Conservation (phyloP, 2,329 filamentous ascomycete genomes). For the Geoglossum cookeanum region DNA sequence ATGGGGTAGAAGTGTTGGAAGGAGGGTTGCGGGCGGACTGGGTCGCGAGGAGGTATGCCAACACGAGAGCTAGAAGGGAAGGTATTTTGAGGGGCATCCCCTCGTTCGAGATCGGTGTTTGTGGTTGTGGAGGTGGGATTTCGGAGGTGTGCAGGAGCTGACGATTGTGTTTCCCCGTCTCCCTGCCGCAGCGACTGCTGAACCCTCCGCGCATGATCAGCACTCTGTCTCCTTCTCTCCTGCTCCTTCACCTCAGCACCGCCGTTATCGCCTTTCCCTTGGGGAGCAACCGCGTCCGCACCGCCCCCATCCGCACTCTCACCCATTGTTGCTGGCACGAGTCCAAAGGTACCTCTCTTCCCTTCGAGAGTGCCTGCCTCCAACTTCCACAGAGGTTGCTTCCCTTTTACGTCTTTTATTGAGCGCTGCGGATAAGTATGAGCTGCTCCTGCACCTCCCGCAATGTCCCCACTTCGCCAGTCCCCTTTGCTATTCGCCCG, state of each 20-base stretch:
- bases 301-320: slow-evolving; percentile 7
- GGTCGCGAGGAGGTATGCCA: background rate
- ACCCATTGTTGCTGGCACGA: background rate
- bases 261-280: background rate
- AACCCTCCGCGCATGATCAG: background rate
- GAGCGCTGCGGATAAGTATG: background rate
- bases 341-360: background rate
- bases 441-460: slow-evolving; percentile 25
- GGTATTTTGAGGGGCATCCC: background rate
- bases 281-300: slow-evolving; percentile 8
- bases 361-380: background rate
- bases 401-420: background rate
- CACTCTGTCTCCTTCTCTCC: background rate
- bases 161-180: slow-evolving; percentile 21
- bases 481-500: slow-evolving; percentile 9
- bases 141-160: background rate
- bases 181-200: slow-evolving; percentile 10
- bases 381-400: background rate
- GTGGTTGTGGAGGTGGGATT: background rate
- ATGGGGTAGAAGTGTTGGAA: background rate
- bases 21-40: background rate
- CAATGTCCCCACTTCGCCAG: slow-evolving; percentile 28
- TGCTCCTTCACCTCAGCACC: background rate
- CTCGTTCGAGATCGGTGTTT: background rate
- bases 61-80: background rate